Conservation (phyloP, 345 rosid genomes). For the Rhizophora mangle region DNA sequence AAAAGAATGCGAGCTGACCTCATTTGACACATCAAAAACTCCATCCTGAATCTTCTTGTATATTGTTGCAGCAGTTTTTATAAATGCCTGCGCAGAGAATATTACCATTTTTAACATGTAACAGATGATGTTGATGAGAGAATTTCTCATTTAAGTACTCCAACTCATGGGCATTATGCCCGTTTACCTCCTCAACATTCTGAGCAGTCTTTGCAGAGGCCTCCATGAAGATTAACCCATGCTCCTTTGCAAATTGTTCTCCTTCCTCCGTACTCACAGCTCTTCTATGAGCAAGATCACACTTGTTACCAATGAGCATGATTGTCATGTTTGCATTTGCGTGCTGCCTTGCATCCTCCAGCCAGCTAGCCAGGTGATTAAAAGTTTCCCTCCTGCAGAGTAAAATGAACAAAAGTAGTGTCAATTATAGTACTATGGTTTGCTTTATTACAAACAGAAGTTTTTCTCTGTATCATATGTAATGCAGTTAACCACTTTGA, state of each 20-base stretch:
- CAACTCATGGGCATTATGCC: background rate
- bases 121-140: too few species aligned
- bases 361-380: constrained; percentile 15
- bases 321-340: constrained; percentile 15
- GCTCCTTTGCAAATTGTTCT: constrained; percentile 14
- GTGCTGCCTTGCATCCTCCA: constrained; percentile 20
- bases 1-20: constrained; percentile 6
- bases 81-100: constrained; percentile 10
- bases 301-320: constrained; percentile 20
- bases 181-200: constrained; percentile 12
- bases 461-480: too few species aligned
- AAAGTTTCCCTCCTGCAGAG: constrained; percentile 8
- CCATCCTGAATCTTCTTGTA: constrained; percentile 22
- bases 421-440: background rate
- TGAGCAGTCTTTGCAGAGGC: constrained; percentile 19
- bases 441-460: background rate
- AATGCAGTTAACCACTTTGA: too few species aligned
- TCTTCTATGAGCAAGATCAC: constrained; percentile 16
- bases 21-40: constrained; percentile 17
- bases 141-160: background rate
- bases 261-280: constrained; percentile 17
- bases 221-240: constrained; percentile 16
- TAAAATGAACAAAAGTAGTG: background rate
- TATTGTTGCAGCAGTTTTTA: constrained; percentile 15
- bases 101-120: background rate